phyloP scores from a whole-genome alignment of 2,329 filamentous ascomycete species.

The Neofusicoccum cordaticola region DNA sequence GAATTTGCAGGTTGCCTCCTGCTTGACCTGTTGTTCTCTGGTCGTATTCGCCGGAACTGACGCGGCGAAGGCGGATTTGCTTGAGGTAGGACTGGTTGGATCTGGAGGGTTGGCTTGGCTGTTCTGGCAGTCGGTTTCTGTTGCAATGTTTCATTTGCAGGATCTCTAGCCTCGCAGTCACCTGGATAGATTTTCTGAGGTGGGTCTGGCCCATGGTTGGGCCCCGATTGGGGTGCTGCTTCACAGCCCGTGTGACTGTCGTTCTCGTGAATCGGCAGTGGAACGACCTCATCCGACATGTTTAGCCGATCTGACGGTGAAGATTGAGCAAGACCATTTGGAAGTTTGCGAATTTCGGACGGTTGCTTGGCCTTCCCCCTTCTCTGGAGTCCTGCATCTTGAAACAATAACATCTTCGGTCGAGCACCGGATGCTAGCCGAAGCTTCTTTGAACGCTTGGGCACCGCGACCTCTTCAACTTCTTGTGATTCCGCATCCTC shows the following conservation, averaged over 20 bases:
- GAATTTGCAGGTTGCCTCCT: not conserved
- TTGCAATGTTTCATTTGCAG: not conserved
- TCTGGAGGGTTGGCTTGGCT: not conserved
- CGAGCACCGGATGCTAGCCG: slow-evolving; percentile 38
- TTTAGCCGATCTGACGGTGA: not conserved
- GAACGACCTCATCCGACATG: not conserved
- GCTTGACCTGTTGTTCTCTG: slow-evolving; percentile 11
- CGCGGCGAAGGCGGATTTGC: not conserved
- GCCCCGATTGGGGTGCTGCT: not conserved
- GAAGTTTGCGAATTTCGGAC: slow-evolving; percentile 3
- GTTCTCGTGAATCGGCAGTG: not conserved
- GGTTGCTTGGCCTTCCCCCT: not conserved
- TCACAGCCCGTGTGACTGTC: not conserved
- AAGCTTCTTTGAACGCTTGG: slow-evolving; percentile 34
- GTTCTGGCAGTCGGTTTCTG: not conserved
- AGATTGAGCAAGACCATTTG: slow-evolving; percentile 1
- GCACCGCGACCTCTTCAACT: slow-evolving; percentile 1
- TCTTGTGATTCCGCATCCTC: slow-evolving; percentile 13
- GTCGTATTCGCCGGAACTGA: slow-evolving; percentile 14
- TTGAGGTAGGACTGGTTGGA: not conserved
- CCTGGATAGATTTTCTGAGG: slow-evolving; percentile 29
- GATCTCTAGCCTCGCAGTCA: slow-evolving; percentile 29
- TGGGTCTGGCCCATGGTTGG: not conserved
- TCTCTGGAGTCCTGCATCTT: slow-evolving; percentile 28
- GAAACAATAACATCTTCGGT: slow-evolving; percentile 44